Percentiles rank a stretch among this genome's conserved stretches.
Evolutionary conservation across 2,329 filamentous ascomycete genomes (phyloP).

Genomic region (Fusarium albosuccineum): DNA sequence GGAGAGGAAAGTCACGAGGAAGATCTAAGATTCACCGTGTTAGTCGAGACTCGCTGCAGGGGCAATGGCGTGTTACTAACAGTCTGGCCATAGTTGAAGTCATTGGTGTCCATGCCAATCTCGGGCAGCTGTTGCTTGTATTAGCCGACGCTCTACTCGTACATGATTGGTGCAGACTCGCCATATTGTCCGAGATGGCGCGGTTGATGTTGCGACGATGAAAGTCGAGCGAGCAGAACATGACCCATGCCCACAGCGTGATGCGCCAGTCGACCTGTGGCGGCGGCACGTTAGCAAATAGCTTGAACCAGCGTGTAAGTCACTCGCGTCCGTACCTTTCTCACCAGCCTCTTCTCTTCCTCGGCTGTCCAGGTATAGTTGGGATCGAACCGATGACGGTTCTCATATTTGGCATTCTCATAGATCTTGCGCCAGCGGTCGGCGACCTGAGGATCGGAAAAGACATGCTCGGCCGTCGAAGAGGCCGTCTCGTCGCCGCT

Average conservation of each 20-base stretch:
- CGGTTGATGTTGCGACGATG: slow-evolving; percentile 62
- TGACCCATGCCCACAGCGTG: slow-evolving; percentile 58
- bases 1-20: slow-evolving; percentile 58
- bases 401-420: slow-evolving; percentile 70
- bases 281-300: slow-evolving; percentile 19
- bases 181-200: slow-evolving; percentile 57
- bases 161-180: slow-evolving; percentile 16
- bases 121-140: slow-evolving; percentile 48
- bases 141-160: slow-evolving; percentile 1
- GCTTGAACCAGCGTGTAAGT: background rate
- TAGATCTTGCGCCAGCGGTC: slow-evolving; percentile 67
- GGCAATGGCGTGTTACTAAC: slow-evolving; percentile 37
- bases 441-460: slow-evolving; percentile 64
- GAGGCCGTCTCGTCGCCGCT: slow-evolving; percentile 41
- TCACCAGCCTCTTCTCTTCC: slow-evolving; percentile 61
- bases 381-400: slow-evolving; percentile 69
- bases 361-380: slow-evolving; percentile 58
- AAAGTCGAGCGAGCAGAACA: slow-evolving; percentile 62
- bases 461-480: slow-evolving; percentile 55
- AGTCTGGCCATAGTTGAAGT: slow-evolving; percentile 60
- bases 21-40: slow-evolving; percentile 50
- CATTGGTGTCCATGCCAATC: slow-evolving; percentile 59
- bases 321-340: slow-evolving; percentile 52
- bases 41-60: background rate
- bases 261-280: slow-evolving; percentile 61